Evolutionary conservation across 257 asterid genomes (phyloP), one percentile per base, ranked within the genome.

Genomic region (Capsicum pubescens): DNA sequence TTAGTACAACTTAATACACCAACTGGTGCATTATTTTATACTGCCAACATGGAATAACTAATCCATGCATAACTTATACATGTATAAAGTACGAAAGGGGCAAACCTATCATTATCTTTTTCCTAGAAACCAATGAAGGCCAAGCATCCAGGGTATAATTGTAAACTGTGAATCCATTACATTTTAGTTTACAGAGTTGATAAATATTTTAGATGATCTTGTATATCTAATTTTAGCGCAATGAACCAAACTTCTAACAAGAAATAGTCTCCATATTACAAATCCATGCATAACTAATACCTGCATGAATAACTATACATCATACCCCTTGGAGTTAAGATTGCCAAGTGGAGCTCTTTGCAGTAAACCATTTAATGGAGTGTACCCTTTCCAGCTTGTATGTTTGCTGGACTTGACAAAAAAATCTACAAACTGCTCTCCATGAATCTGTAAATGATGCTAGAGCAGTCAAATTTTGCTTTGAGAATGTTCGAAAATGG

Each of bases 371-470:
- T 76, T 26, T 26, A 26, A 76, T 52, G 63, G 63, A 26, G 54
- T 26, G 26, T 52, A 52, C 42, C 10, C 19, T 26, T 76, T 52
- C 64, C 63, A 7, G 64, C 61, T 76, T 50, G 48, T 76, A 26
- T 12, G 50, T 76, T 52, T 55, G 14, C 13, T 76, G 48, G 15
- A 76, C 63, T 52, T 26, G 48, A 26, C 81, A 76, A 76, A 52
- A 76, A 26, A 76, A 76, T 76, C 15, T 52, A 26, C 21, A 21
- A 21, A 5, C 48, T 76, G 48, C 21, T 26, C 63, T 52, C 21
- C 61, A 52, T 76, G 81, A 69, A 13, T 76, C 81, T 12, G 50
- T 72, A 19, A 32, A 76, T 54, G 50, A 26, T 76, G 46, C 46
- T 26, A 26, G 42, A 76, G 42, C 81, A 14, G 39, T 76, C 5